Percentiles rank a stretch among this genome's conserved stretches.
These are phyloP conservation scores for Nothophytophthora sp. DNA, from an alignment of 352 stramenopile species.

Conservation along the genomic window DNA sequence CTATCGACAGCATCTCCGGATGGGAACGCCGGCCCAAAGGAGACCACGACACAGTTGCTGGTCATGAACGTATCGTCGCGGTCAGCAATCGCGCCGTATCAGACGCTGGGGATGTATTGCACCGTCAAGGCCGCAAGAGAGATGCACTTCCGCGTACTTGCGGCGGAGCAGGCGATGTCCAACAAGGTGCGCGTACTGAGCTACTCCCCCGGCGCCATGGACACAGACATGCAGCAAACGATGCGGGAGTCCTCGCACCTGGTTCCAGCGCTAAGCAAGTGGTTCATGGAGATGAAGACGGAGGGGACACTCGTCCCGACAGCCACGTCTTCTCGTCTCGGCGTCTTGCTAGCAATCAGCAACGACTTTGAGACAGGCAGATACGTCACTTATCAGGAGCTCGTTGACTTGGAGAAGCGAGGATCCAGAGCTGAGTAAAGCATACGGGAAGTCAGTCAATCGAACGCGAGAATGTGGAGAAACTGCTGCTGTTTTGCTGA, in stretches of 20 bases:
- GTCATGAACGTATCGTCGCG: constrained; percentile 87
- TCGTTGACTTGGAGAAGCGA: too few relatives aligned
- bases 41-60: constrained; percentile 22
- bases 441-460: too few relatives aligned
- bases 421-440: too few relatives aligned
- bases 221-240: constrained; percentile 77
- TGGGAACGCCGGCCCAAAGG: too few relatives aligned
- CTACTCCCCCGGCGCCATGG: constrained; percentile 84
- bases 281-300: constrained; percentile 57
- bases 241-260: constrained; percentile 50
- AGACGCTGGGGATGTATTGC: constrained; percentile 75
- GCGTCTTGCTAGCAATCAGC: constrained; percentile 49
- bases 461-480: too few relatives aligned
- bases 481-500: too few relatives aligned
- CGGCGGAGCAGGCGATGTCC: constrained; percentile 39
- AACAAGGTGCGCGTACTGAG: constrained; percentile 57
- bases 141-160: constrained; percentile 79
- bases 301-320: constrained; percentile 52
- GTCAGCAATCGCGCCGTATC: constrained; percentile 68
- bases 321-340: constrained; percentile 51
- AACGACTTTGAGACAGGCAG: constrained; percentile 55
- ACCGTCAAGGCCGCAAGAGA: constrained; percentile 79
- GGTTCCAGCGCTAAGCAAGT: constrained; percentile 28
- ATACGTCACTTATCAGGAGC: constrained; percentile 80
- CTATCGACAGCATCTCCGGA: too few relatives aligned